Percentiles rank a stretch among this genome's conserved stretches.
Conservation (phyloP, 768 basidiomycete genomes). For the Rhizopogon vinicolor region DNA sequence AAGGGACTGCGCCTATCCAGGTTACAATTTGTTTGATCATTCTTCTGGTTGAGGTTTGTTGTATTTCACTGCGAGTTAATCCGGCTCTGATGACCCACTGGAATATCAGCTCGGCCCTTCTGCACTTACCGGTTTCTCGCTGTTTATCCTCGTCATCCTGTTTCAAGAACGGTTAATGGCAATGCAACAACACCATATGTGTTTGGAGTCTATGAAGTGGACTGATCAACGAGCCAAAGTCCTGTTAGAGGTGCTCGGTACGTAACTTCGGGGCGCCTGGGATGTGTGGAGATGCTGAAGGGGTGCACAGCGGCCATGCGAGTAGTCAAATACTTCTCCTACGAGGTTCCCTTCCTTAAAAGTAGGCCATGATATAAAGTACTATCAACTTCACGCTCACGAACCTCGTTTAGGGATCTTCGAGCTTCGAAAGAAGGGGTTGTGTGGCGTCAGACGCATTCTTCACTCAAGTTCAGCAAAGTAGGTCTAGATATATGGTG, state of each 20-base stretch:
- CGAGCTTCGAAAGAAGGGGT: conserved; percentile 48
- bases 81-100: background rate
- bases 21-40: conserved; percentile 55
- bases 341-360: conserved; percentile 63
- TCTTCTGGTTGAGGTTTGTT: conserved; percentile 48
- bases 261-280: too few species aligned
- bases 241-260: too few species aligned
- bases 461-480: conserved; percentile 59
- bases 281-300: background rate
- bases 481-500: conserved; percentile 27
- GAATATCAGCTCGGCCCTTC: conserved; percentile 60
- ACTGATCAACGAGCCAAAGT: too few species aligned
- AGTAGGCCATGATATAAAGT: conserved; percentile 31
- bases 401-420: conserved; percentile 41
- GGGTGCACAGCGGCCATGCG: conserved; percentile 49
- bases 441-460: conserved; percentile 52
- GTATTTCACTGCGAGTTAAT: background rate
- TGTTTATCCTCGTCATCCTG: too few species aligned
- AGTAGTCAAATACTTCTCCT: conserved; percentile 76
- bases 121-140: conserved; percentile 63
- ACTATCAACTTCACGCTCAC: background rate
- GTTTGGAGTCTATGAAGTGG: too few species aligned
- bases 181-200: too few species aligned
- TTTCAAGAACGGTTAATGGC: too few species aligned
- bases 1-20: conserved; percentile 68